phyloP scores from a whole-genome alignment of 139 green algal genomes.

The Microglena sp. region DNA sequence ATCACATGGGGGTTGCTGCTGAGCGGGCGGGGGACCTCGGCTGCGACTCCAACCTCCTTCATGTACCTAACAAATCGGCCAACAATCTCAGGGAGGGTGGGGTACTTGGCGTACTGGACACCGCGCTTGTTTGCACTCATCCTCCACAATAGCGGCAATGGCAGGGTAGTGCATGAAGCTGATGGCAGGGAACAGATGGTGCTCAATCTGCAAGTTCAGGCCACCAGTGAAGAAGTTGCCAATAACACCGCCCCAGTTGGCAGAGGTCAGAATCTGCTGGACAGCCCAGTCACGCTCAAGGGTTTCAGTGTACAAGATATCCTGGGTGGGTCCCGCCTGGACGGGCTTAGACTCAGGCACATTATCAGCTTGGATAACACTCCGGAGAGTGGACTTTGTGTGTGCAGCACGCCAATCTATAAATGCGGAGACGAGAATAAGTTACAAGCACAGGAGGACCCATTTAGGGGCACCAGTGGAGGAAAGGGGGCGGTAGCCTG shows the following conservation, averaged over 20 bases:
- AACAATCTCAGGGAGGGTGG: conserved; percentile 47
- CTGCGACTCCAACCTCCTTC: conserved; percentile 28
- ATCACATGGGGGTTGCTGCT: not conserved
- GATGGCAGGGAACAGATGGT: conserved; percentile 73
- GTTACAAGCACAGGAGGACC: no score
- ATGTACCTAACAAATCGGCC: conserved; percentile 33
- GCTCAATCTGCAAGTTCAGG: conserved; percentile 70
- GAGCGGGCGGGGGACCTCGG: conserved; percentile 20
- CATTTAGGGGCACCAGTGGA: no score
- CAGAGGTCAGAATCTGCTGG: conserved; percentile 70
- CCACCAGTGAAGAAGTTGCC: conserved; percentile 82
- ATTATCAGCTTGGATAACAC: no score
- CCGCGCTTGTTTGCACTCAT: conserved; percentile 61
- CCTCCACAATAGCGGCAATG: conserved; percentile 62
- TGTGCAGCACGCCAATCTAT: no score
- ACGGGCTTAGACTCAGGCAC: conserved; percentile 62
- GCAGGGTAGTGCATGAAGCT: conserved; percentile 73
- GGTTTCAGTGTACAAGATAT: conserved; percentile 6
- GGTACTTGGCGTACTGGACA: conserved; percentile 59
- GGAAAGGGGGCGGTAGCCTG: no score
- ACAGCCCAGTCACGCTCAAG: conserved; percentile 56
- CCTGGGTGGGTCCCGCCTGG: conserved; percentile 20
- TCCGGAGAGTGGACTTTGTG: no score
- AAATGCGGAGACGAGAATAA: no score
- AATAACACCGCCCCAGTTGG: conserved; percentile 69